Conservation (phyloP, 345 rosid species). For the Melaleuca alternifolia region DNA sequence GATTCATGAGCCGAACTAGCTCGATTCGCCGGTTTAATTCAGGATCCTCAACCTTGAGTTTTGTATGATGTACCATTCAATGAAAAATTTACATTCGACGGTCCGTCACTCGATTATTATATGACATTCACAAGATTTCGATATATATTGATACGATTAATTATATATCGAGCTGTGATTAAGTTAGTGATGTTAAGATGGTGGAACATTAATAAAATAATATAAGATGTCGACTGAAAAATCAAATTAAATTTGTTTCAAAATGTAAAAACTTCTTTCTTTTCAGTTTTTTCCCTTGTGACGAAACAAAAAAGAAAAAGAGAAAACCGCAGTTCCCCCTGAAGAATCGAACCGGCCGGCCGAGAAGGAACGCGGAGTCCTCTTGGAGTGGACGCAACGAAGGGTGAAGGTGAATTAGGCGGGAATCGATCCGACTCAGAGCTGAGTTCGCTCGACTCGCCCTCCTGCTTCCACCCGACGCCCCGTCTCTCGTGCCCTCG, state of each 20-base stretch:
- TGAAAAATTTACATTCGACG: neutral
- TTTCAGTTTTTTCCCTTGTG: neutral
- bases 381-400: neutral
- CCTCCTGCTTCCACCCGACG: neutral
- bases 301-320: neutral
- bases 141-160: neutral
- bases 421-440: neutral
- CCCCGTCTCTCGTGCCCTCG: neutral
- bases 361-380: neutral
- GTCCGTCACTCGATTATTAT: neutral
- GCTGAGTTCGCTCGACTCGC: neutral
- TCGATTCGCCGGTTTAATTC: accelerated
- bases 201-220: neutral
- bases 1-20: neutral
- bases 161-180: neutral
- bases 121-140: no score
- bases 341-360: neutral
- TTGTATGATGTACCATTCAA: neutral
- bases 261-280: neutral
- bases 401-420: neutral
- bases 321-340: neutral
- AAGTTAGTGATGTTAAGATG: neutral
- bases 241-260: neutral
- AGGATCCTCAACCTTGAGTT: accelerated
- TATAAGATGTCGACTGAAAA: accelerated